phyloP scores from a whole-genome alignment of 2,329 filamentous ascomycete genomes.

The Clonostachys rhizophaga region DNA sequence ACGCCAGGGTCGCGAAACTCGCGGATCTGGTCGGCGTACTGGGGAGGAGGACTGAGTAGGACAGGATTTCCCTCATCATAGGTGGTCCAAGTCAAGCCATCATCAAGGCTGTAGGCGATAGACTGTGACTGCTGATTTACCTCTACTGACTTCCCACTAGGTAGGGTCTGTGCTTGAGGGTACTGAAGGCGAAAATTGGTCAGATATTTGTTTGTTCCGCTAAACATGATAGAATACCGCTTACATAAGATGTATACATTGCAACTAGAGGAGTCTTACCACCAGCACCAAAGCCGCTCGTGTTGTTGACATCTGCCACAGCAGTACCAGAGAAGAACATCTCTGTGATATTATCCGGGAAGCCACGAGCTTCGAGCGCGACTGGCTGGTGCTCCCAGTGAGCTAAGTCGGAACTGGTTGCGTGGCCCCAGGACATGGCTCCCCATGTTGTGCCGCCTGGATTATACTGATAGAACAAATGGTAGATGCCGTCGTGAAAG shows the following conservation, averaged over 20 bases:
- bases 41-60: not conserved
- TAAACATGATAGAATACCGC: not conserved
- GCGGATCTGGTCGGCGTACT: not conserved
- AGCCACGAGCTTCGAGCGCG: not conserved
- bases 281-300: slow-evolving; percentile 1
- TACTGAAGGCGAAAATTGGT: not conserved
- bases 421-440: slow-evolving; percentile 4
- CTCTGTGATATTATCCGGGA: slow-evolving; percentile 1
- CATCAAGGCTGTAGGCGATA: slow-evolving; percentile 3
- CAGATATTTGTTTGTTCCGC: not conserved
- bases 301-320: slow-evolving; percentile 2
- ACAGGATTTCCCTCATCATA: slow-evolving; percentile 2
- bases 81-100: slow-evolving; percentile 1
- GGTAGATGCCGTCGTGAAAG: slow-evolving; percentile 2
- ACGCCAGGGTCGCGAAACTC: slow-evolving; percentile 2
- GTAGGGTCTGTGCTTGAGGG: not conserved
- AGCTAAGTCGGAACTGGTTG: slow-evolving; percentile 1
- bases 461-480: slow-evolving; percentile 4
- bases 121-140: slow-evolving; percentile 1
- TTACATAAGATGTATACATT: slow-evolving; percentile 3
- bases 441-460: slow-evolving; percentile 2
- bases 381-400: slow-evolving; percentile 3
- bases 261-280: slow-evolving; percentile 1
- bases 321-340: slow-evolving; percentile 3
- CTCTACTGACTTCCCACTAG: not conserved